Evolutionary conservation across 257 asterid genomes (phyloP).

Genomic region (Lithospermum erythrorhizon): DNA sequence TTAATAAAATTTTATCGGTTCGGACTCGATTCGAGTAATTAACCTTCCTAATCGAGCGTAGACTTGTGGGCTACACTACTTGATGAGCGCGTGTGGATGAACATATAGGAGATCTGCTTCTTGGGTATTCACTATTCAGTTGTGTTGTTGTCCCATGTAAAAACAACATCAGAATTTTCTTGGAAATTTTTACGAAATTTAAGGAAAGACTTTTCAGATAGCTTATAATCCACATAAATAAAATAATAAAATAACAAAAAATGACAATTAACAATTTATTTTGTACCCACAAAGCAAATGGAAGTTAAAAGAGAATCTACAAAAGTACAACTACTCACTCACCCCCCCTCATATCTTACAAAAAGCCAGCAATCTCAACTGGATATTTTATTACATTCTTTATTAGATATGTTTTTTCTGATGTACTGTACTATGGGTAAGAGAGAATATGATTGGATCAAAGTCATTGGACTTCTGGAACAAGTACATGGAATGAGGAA

Average conservation of each 20-base stretch:
- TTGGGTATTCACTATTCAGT: slow-evolving; percentile 24
- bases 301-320: slow-evolving; percentile 55
- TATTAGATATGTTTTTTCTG: slow-evolving; percentile 8
- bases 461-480: slow-evolving; percentile 3
- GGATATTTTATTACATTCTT: slow-evolving; percentile 13
- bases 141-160: slow-evolving; percentile 3
- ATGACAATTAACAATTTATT: too few relatives aligned
- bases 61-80: slow-evolving; percentile 4
- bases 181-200: background rate
- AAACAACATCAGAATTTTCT: background rate
- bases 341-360: slow-evolving; percentile 24
- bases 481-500: slow-evolving; percentile 21
- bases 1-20: too few relatives aligned
- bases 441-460: slow-evolving; percentile 33
- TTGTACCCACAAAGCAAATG: slow-evolving; percentile 24
- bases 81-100: slow-evolving; percentile 21
- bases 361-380: slow-evolving; percentile 27
- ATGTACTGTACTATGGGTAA: slow-evolving; percentile 24
- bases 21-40: slow-evolving; percentile 1
- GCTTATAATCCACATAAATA: too few relatives aligned
- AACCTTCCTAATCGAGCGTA: too few relatives aligned
- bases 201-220: background rate
- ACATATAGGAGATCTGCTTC: slow-evolving; percentile 21
- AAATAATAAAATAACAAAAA: too few relatives aligned
- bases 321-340: slow-evolving; percentile 32